These are phyloP conservation scores for Talaromyces piceae DNA, from an alignment of 2,329 filamentous ascomycete genomes.

Conservation along the genomic window DNA sequence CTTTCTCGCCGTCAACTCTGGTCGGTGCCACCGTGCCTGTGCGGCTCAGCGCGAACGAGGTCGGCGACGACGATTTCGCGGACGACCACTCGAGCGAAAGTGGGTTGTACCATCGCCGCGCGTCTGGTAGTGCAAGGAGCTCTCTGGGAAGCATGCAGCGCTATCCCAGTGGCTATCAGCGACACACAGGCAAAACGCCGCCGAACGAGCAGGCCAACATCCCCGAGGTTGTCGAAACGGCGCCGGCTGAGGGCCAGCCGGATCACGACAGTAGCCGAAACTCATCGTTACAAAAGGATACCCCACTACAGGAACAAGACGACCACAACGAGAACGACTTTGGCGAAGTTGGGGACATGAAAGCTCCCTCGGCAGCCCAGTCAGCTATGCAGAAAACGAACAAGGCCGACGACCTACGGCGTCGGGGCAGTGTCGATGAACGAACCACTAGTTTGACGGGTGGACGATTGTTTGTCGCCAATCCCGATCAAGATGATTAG, in stretches of 20 bases:
- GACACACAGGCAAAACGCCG: slow-evolving; percentile 42
- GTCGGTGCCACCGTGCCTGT: slow-evolving; percentile 78
- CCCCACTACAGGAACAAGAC: slow-evolving; percentile 19
- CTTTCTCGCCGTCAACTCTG: slow-evolving; percentile 70
- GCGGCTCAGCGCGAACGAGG: slow-evolving; percentile 88
- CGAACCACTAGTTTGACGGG: slow-evolving; percentile 41
- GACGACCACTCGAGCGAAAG: slow-evolving; percentile 40
- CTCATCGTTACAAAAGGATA: slow-evolving; percentile 5
- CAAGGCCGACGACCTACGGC: slow-evolving; percentile 37
- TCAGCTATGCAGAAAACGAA: slow-evolving; percentile 32
- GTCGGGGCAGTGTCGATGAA: slow-evolving; percentile 43
- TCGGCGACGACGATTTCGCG: slow-evolving; percentile 79
- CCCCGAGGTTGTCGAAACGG: slow-evolving; percentile 35
- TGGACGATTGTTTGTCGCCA: slow-evolving; percentile 41
- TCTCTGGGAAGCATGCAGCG: slow-evolving; percentile 44
- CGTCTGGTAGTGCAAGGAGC: slow-evolving; percentile 52
- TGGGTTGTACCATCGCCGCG: slow-evolving; percentile 35
- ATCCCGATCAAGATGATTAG: slow-evolving; percentile 36
- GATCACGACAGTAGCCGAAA: slow-evolving; percentile 17
- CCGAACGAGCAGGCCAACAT: slow-evolving; percentile 38
- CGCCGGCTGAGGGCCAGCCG: slow-evolving; percentile 22
- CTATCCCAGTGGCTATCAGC: slow-evolving; percentile 39
- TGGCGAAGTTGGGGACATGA: slow-evolving; percentile 47
- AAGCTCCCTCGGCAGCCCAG: slow-evolving; percentile 34
- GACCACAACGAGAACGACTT: slow-evolving; percentile 46